Percentiles rank a stretch among this genome's conserved stretches.
phyloP scores from a whole-genome alignment of 805 yeast species.

The Ogataea degrootiae region DNA sequence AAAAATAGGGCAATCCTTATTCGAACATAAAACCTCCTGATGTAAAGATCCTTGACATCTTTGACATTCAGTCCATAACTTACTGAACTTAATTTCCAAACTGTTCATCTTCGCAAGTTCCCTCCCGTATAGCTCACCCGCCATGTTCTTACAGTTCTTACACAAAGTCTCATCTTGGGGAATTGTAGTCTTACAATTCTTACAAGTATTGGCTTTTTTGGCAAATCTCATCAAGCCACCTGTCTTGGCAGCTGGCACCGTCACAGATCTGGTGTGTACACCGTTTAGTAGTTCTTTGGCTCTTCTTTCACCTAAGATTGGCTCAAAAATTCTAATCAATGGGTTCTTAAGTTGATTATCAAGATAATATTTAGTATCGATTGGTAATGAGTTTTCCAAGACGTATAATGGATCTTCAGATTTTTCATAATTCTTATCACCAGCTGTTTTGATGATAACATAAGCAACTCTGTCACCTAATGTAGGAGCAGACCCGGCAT shows the following conservation, averaged over 20 bases:
- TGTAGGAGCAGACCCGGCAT: constrained; percentile 94
- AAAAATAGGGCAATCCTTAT: constrained; percentile 95
- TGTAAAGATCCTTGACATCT: constrained; percentile 95
- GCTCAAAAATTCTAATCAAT: constrained; percentile 87
- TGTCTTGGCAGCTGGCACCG: constrained; percentile 65
- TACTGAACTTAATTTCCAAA: constrained; percentile 74
- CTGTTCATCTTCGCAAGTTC: constrained; percentile 76
- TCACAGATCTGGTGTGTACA: constrained; percentile 75
- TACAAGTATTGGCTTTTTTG: constrained; percentile 82
- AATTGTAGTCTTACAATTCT: constrained; percentile 81
- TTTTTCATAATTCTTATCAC: constrained; percentile 87
- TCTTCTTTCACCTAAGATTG: constrained; percentile 81
- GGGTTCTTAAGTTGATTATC: constrained; percentile 94
- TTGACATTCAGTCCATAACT: constrained; percentile 98
- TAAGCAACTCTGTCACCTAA: constrained; percentile 98
- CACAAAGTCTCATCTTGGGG: constrained; percentile 54
- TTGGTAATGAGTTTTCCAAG: constrained; percentile 84
- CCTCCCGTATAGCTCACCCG: constrained; percentile 76
- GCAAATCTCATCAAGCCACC: constrained; percentile 91
- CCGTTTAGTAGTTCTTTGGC: constrained; percentile 81
- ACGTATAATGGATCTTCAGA: constrained; percentile 96
- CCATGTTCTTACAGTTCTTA: constrained; percentile 64
- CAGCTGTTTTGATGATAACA: constrained; percentile 79
- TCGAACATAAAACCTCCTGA: constrained; percentile 91
- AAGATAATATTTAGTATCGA: constrained; percentile 89